Evolutionary conservation across 176 grass and related monocot genomes (phyloP).

Genomic region (Ensete glaucum): DNA sequence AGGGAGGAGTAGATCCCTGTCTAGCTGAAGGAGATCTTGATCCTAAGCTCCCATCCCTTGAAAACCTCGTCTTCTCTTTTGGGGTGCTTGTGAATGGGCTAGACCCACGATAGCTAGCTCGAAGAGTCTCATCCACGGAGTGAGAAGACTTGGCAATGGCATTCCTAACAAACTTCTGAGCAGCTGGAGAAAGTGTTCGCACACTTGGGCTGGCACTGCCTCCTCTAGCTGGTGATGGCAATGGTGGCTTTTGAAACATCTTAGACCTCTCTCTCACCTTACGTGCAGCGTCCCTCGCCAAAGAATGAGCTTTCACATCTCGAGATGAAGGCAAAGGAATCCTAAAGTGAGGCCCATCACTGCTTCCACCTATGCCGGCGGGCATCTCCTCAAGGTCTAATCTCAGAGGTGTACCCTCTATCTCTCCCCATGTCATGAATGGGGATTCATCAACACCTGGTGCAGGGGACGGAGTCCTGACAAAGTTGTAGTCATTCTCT

Average conservation of each 20-base stretch:
- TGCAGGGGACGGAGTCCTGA: slow-evolving; percentile 74
- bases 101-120: slow-evolving; percentile 81
- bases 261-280: slow-evolving; percentile 67
- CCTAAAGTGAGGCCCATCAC: slow-evolving; percentile 48
- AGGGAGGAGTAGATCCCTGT: slow-evolving; percentile 56
- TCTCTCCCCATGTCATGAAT: slow-evolving; percentile 98
- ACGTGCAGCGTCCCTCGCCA: slow-evolving; percentile 80
- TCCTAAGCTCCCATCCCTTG: slow-evolving; percentile 55
- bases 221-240: slow-evolving; percentile 62
- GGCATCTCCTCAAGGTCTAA: slow-evolving; percentile 58
- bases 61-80: slow-evolving; percentile 62
- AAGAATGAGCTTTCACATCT: slow-evolving; percentile 72
- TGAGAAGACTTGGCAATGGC: slow-evolving; percentile 59
- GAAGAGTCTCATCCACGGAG: slow-evolving; percentile 74
- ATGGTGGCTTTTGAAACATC: slow-evolving; percentile 63
- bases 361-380: slow-evolving; percentile 27
- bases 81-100: slow-evolving; percentile 51
- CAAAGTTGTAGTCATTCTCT: slow-evolving; percentile 73
- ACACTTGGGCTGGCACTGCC: slow-evolving; percentile 63
- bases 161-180: slow-evolving; percentile 89
- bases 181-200: slow-evolving; percentile 66
- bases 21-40: slow-evolving; percentile 61
- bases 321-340: slow-evolving; percentile 64
- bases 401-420: slow-evolving; percentile 75
- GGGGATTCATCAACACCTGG: slow-evolving; percentile 88